A percentile compares a stretch with the other conserved stretches of the same genome.
These are phyloP conservation scores for Trichophyton mentagrophytes DNA, from an alignment of 2,329 filamentous ascomycete genomes.

Conservation along the genomic window DNA sequence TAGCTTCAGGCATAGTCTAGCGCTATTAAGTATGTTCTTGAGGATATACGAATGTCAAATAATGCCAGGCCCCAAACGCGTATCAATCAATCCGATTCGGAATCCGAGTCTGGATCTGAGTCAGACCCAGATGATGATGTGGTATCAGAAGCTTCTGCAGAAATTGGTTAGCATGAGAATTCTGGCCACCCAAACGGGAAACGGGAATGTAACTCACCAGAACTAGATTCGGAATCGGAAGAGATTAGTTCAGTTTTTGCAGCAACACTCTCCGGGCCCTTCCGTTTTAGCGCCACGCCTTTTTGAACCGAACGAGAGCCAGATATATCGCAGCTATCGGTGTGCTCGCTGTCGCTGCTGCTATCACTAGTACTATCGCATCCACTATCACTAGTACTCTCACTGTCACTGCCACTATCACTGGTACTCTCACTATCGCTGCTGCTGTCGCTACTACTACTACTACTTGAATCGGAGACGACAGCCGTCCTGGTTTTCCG, in stretches of 20 bases:
- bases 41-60: not conserved
- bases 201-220: not conserved
- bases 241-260: not conserved
- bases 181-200: too few relatives aligned
- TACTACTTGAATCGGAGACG: conserved; percentile 31
- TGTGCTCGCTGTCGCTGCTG: too few relatives aligned
- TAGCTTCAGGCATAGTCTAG: not conserved
- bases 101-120: conserved; percentile 8
- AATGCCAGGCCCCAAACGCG: not conserved
- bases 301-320: not conserved
- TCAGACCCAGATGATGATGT: conserved; percentile 7
- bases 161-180: not conserved
- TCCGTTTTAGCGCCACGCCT: not conserved
- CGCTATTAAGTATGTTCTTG: not conserved
- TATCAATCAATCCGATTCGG: conserved; percentile 1
- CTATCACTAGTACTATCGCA: conserved; percentile 16
- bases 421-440: conserved; percentile 15
- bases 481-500: conserved; percentile 24
- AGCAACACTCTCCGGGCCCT: not conserved
- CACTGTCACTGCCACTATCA: conserved; percentile 19
- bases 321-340: conserved; percentile 2
- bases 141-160: not conserved
- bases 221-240: not conserved
- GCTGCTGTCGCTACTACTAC: conserved; percentile 25
- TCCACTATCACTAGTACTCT: conserved; percentile 15